phyloP scores from a whole-genome alignment of 768 basidiomycete genomes.

The Cystobasidium onofrii region DNA sequence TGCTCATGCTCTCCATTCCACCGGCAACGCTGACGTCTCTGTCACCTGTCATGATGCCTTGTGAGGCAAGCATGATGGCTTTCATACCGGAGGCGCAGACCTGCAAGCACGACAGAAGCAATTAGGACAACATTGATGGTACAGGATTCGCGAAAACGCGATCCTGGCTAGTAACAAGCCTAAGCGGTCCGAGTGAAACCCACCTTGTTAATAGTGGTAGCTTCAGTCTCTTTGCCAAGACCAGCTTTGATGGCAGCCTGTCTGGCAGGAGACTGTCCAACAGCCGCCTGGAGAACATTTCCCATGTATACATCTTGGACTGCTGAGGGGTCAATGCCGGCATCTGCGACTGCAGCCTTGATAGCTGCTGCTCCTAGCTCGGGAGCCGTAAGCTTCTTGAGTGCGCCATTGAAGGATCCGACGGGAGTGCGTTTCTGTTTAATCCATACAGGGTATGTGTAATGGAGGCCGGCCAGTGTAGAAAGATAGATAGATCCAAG shows the following conservation, averaged over 20 bases:
- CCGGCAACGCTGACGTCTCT: conserved; percentile 81
- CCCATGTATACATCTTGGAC: conserved; percentile 97
- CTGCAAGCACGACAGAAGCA: too few relatives aligned
- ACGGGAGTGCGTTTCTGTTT: conserved; percentile 66
- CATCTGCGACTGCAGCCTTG: conserved; percentile 77
- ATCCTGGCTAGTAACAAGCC: not conserved
- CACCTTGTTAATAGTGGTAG: conserved; percentile 93
- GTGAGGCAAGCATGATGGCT: conserved; percentile 84
- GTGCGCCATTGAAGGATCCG: conserved; percentile 78
- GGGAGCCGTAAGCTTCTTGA: conserved; percentile 80
- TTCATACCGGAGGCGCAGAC: conserved; percentile 98
- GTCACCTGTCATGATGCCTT: conserved; percentile 79
- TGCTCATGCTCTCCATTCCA: conserved; percentile 99
- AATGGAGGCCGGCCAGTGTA: not conserved
- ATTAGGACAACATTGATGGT: too few relatives aligned
- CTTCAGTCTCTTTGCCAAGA: conserved; percentile 73
- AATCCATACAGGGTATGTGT: not conserved
- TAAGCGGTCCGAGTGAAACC: not conserved
- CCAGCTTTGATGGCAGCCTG: conserved; percentile 93
- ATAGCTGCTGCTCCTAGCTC: conserved; percentile 82
- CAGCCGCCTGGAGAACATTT: conserved; percentile 94
- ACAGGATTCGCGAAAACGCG: too few relatives aligned
- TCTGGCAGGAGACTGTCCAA: conserved; percentile 94
- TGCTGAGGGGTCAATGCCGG: conserved; percentile 65
- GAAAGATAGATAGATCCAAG: not conserved